Base-by-base conservation (phyloP, 129 eudicot species). In the Ambrosia trifida region DNA sequence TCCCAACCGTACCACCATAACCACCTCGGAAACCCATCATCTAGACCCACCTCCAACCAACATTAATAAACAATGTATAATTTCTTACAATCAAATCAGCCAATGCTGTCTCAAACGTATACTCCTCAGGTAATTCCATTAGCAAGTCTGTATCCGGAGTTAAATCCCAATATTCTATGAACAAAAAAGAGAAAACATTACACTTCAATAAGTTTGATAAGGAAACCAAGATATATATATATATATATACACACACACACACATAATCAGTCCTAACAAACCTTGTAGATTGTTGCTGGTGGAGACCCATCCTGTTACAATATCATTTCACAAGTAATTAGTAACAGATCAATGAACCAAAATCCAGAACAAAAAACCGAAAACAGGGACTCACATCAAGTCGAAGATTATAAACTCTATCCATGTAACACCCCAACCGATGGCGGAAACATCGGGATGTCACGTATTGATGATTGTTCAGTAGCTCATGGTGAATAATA, bases 121-220 rank as follows among this genome's bases (percentile, higher is more conserved):
- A 84, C 18, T 91, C 98, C 35, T 83, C 87, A 0, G 98, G 96
- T 1, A 91, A 85, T 78, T 91, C 96, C 72, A 38, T 84, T 49
- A 91, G 76, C 73, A 88, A 72, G 16, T 91, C 98, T 0, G 90
- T 81, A 69, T 81, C 96, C 0, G 98, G 98, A 0, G 96, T 91
- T 72, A 91, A 82, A 69, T 91, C 96, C 98, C 98, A 91, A 91
- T 88, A 66, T 85, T 89, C 96, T 91, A 58, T 11, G 45, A 57
- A 79, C 44, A 75, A 59, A 76, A 35, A 53, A 19, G n/a, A n/a
- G n/a, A 14, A 4, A 31, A 64, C 54, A 76, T 33, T 28, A 13
- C 35, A 54, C 17, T 7, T 43, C 31, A 16, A 9, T 36, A 54
- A 24, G 11, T 36, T n/a, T n/a, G n/a, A n/a, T n/a, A n/a, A n/a